A percentile compares a stretch with the other conserved stretches of the same genome.
Conservation (phyloP, 2,329 filamentous ascomycete species). For the Hymenoscyphus fructigenus region DNA sequence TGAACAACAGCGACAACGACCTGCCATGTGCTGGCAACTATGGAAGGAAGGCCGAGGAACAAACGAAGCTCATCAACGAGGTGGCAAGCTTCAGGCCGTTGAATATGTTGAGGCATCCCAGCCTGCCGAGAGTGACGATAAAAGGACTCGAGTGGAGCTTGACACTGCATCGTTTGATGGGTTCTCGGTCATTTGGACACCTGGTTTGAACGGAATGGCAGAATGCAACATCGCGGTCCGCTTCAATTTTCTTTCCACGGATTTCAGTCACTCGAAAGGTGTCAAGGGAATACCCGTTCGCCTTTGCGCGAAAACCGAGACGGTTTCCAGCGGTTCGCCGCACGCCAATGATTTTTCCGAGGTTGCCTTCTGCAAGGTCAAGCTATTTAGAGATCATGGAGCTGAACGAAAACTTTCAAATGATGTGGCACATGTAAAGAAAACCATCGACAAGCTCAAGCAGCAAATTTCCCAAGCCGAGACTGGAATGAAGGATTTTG, state of each 20-base stretch:
- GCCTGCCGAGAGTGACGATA: slow-evolving; percentile 60
- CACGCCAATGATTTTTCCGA: slow-evolving; percentile 57
- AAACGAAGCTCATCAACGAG: slow-evolving; percentile 91
- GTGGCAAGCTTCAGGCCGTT: slow-evolving; percentile 88
- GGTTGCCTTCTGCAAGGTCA: slow-evolving; percentile 94
- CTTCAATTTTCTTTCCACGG: slow-evolving; percentile 97
- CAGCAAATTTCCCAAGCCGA: slow-evolving; percentile 84
- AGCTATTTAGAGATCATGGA: slow-evolving; percentile 93
- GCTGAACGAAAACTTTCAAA: slow-evolving; percentile 94
- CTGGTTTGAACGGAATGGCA: slow-evolving; percentile 62
- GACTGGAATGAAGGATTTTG: slow-evolving; percentile 64
- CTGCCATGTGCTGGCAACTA: slow-evolving; percentile 80
- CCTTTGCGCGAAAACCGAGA: slow-evolving; percentile 85
- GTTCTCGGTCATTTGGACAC: slow-evolving; percentile 87
- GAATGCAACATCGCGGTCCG: slow-evolving; percentile 88
- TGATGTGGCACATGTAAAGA: slow-evolving; percentile 91
- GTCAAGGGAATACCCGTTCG: slow-evolving; percentile 96
- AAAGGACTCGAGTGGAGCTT: slow-evolving; percentile 66
- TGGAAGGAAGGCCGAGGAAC: slow-evolving; percentile 98
- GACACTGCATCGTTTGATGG: slow-evolving; percentile 86
- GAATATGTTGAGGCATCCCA: slow-evolving; percentile 78
- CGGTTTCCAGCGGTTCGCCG: slow-evolving; percentile 54
- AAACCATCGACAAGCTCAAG: slow-evolving; percentile 93
- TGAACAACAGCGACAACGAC: slow-evolving; percentile 83
- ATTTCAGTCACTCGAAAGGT: slow-evolving; percentile 98